Evolutionary conservation across 805 yeast genomes (phyloP), one percentile per base, ranked within the genome.

Genomic region (Starmerella apis): DNA sequence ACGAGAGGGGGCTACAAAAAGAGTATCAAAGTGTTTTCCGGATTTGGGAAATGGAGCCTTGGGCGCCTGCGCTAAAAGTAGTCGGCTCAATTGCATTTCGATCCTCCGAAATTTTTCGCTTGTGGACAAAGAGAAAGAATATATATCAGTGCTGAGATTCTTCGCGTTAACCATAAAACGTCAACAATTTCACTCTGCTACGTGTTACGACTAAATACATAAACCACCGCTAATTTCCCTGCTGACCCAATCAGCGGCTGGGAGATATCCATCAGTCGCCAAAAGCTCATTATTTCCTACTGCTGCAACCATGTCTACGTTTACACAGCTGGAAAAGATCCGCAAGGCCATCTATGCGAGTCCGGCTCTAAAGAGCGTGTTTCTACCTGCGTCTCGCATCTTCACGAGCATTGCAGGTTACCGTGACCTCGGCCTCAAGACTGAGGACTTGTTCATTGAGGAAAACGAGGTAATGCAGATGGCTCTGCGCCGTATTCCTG

Each of bases 391-490:
- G 35, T 83, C 96, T 43, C 77, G 80, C 64, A 72, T 78, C 60
- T 88, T 82, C 71, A 72, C 77, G 59, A 72, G 80, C 59, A 75
- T 76, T 58, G 75, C 95, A 50, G 97, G 97, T 53, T 92, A 92
- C 84, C 84, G 97, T 76, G 79, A 87, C 69, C 70, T 92, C 73
- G 98, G 98, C 49, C 77, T 92, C 63, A 86, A 64, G 66, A 80
- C 83, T 64, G 92, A 90, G 66, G 98, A 92, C 69, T 71, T 90
- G 63, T 67, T 90, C 57, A 70, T 76, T 58, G 98, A 92, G 72
- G 98, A 92, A 73, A 82, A 74, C 67, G 88, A 88, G 62, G 71
- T 79, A 49, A 77, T 83, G 71, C 90, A 86, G 73, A 86, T 79
- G 65, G 97, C 96, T 49, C 72, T 92, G 55, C 69, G 77, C 56